Evolutionary conservation across 2,329 filamentous ascomycete species (phyloP).

Genomic region (Aureobasidium sp.): DNA sequence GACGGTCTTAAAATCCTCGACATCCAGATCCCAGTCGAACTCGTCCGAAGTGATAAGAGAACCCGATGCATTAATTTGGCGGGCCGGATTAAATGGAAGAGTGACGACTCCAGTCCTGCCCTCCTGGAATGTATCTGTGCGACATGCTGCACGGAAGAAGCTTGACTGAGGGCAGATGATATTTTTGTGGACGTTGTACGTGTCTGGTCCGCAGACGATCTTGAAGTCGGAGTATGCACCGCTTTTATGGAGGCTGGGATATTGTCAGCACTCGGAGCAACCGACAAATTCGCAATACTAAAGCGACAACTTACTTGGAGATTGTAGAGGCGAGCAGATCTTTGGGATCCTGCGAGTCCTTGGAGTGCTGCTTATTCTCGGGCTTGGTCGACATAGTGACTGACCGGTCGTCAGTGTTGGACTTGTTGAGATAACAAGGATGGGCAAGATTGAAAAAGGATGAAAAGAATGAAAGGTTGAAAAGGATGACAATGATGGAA

Average conservation of each 20-base stretch:
- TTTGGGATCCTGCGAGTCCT: neutral
- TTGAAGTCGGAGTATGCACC: slow-evolving; percentile 21
- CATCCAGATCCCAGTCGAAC: neutral
- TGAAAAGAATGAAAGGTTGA: too few relatives aligned
- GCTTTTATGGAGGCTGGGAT: neutral
- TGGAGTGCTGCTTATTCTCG: too few relatives aligned
- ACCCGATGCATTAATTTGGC: rapidly evolving
- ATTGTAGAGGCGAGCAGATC: neutral
- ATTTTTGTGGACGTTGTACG: slow-evolving; percentile 21
- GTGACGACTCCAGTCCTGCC: neutral
- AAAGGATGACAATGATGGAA: too few relatives aligned
- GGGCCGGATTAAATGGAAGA: neutral
- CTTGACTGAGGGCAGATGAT: slow-evolving; percentile 22
- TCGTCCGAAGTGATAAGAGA: neutral
- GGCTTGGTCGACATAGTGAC: too few relatives aligned
- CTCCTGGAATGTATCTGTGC: slow-evolving; percentile 5
- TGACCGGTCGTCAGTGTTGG: too few relatives aligned
- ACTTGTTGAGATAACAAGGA: too few relatives aligned
- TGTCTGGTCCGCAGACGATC: slow-evolving; percentile 19
- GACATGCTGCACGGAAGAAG: slow-evolving; percentile 22
- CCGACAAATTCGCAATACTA: too few relatives aligned
- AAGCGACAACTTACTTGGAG: neutral
- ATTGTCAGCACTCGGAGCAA: neutral
- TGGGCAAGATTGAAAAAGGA: too few relatives aligned
- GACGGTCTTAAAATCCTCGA: neutral